Base-by-base conservation (phyloP, 2,329 filamentous ascomycete genomes). In the Blumeria graminis region DNA sequence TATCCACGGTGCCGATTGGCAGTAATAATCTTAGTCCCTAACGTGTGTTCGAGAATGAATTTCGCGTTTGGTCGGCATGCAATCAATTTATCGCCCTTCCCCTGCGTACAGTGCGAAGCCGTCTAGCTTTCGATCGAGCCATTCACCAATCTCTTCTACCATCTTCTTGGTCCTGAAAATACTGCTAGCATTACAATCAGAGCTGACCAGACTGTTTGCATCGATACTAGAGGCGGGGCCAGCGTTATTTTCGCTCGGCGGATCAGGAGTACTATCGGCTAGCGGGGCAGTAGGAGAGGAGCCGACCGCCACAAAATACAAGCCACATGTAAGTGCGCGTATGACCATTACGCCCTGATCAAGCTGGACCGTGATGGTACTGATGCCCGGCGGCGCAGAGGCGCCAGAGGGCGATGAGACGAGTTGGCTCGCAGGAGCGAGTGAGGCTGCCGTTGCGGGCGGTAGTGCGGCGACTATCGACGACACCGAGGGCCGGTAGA, bases 281-380 rank as follows among this genome's bases (percentile, higher is more conserved):
- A 58, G 60, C 6, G 51, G 36, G 22, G 46, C 52, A n/a, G 51
- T 48, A 55, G 58, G 11, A 14, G 70, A 63, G 1, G 74, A 71
- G 0, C 77, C 78, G 43, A 81, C 72, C 61, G 76, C 79, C 51
- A 81, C 75, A 60, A 82, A 78, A 39, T 82, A 69, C 50, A 82
- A 70, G 16, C 77, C 77, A 65, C 77, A 81, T 43, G 69, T 70
- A 35, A 82, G 69, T 1, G 71, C 70, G 10, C 77, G 71, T 56
- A 82, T 76, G 18, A 81, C 73, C 34, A 80, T 74, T 35, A 74
- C 73, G 54, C 72, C 76, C 34, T 71, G 71, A 50, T 68, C 67
- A 53, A 82, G 73, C 67, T 82, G 76, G 35, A 81, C 62, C 11
- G 62, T 60, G 38, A 67, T 63, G 8, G 58, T 60, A 54, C 57